Evolutionary conservation across 2,329 filamentous ascomycete genomes (phyloP), one percentile per base, ranked within the genome.

Genomic region (Zarea fungicola): DNA sequence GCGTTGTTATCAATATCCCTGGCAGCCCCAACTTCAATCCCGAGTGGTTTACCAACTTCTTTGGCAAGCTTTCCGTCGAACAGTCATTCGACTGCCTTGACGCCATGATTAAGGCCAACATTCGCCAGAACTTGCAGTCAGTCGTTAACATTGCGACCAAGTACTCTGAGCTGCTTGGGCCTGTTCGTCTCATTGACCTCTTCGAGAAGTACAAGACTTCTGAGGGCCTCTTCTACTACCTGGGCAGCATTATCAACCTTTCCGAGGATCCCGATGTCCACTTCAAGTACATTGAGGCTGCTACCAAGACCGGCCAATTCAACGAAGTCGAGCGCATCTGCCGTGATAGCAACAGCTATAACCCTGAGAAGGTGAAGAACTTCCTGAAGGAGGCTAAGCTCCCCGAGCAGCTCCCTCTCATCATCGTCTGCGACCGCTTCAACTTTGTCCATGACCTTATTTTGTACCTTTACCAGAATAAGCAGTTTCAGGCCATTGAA

Each of bases 281-380:
- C 65, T 99, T 96, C 83, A 99, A 99, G 77, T 99, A 99, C 70
- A 96, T 99, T 52, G 92, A 99, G 71, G 90, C 93, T 49, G 93
- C 95, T 26, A 96, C 91, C 21, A 87, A 84, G 63, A 95, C 96
- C 81, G 84, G 85, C 25, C 92, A 99, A 69, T 82, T 96, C 62
- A 91, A 89, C 57, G 93, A 99, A 64, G 93, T 99, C 18, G 92
- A 99, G 77, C 87, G 93, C 48, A 92, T 99, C 62, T 97, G 92
- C 74, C 84, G 95, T 53, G 93, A 99, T 67, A 95, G 86, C 77
- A 90, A 87, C 66, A 78, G 80, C 62, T 92, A 90, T 71, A 92
- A 96, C 66, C 80, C 90, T 0, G 90, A 96, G 69, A 95, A 96
- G 76, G 89, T 96, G 50, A 96, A 96, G 78, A 99, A 99, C 75